Evolutionary conservation across 2,329 filamentous ascomycete species (phyloP).

Genomic region (Diaporthe nobilis): DNA sequence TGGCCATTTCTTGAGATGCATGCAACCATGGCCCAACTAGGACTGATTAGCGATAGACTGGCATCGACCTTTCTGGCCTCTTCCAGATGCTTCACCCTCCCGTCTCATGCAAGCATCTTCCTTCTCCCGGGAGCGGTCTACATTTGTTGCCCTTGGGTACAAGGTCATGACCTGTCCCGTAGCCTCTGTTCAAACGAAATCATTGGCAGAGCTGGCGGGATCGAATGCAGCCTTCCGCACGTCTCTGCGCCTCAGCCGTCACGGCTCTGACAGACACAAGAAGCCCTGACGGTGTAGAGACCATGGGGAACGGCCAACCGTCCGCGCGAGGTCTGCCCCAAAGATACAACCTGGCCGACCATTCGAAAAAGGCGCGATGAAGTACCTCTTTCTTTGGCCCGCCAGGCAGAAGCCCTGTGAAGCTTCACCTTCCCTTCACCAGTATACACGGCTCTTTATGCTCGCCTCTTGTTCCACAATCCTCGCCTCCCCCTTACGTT

Average conservation of each 20-base stretch:
- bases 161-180: constrained; percentile 19
- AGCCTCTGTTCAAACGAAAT: constrained; percentile 20
- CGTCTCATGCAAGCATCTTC: constrained; percentile 30
- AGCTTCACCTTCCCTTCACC: background rate
- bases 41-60: background rate
- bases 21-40: background rate
- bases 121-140: constrained; percentile 30
- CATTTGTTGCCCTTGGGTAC: constrained; percentile 25
- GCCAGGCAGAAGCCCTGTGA: constrained; percentile 34
- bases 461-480: constrained; percentile 25
- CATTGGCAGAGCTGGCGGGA: constrained; percentile 35
- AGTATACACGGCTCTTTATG: constrained; percentile 11
- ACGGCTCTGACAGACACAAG: constrained; percentile 25
- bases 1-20: background rate
- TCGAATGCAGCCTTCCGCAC: constrained; percentile 35
- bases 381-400: constrained; percentile 21
- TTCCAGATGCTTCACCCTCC: constrained; percentile 22
- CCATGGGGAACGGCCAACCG: background rate
- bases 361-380: background rate
- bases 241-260: constrained; percentile 32
- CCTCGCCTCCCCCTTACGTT: constrained; percentile 21
- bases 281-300: background rate
- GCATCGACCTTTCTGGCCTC: background rate
- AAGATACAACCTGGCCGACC: background rate
- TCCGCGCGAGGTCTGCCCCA: background rate